These are phyloP conservation scores for Ilex asprella DNA, from an alignment of 257 asterid genomes.

Conservation along the genomic window DNA sequence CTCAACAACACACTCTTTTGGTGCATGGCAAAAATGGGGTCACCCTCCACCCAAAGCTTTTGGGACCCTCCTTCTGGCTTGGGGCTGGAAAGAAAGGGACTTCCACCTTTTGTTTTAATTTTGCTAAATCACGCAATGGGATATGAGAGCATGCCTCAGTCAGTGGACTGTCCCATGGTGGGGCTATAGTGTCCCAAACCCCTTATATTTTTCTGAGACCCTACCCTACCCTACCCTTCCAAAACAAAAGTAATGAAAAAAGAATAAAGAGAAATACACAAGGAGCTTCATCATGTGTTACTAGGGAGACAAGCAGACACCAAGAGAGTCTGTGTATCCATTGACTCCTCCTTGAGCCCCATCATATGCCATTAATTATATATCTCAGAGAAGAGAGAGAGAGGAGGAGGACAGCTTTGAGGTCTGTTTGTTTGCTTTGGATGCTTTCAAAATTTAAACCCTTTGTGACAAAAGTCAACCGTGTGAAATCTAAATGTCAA, in stretches of 20 bases:
- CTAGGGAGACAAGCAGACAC: conserved; percentile 42
- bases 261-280: background rate
- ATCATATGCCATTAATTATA: conserved; percentile 8
- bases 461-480: conserved; percentile 55
- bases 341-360: conserved; percentile 12
- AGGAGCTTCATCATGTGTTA: conserved; percentile 22
- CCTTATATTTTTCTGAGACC: background rate
- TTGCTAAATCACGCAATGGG: conserved; percentile 60
- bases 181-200: conserved; percentile 24
- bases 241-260: background rate
- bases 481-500: conserved; percentile 41
- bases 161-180: conserved; percentile 45
- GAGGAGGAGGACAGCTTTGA: background rate
- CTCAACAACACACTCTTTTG: background rate
- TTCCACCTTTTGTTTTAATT: conserved; percentile 28
- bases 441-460: conserved; percentile 37
- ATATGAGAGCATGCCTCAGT: conserved; percentile 40
- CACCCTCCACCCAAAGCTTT: background rate
- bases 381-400: background rate
- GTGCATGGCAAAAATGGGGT: background rate
- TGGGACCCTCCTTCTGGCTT: conserved; percentile 11
- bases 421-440: conserved; percentile 31
- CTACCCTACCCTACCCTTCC: too few species aligned
- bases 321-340: conserved; percentile 16
- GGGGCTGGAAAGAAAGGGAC: conserved; percentile 32